phyloP scores from a whole-genome alignment of 108 stramenopile genomes.

The Cafeteria roenbergensis region DNA sequence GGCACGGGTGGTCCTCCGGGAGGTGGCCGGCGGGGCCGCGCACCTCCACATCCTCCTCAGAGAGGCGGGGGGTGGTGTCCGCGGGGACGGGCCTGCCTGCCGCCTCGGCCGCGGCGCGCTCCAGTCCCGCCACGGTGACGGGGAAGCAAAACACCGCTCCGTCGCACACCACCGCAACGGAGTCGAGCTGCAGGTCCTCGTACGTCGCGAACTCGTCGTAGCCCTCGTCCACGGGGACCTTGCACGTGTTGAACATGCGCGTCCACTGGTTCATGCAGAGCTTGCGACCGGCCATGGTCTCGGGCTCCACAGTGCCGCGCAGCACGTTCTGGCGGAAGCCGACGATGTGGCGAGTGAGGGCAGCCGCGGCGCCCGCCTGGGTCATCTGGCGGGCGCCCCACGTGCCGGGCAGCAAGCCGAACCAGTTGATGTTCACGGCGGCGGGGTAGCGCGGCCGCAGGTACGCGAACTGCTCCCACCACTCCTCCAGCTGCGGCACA shows the following conservation, averaged over 20 bases:
- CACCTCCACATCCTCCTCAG: no score
- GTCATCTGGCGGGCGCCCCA: background rate
- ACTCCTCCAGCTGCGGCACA: constrained; percentile 1
- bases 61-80: no score
- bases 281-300: background rate
- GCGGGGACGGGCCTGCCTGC: no score
- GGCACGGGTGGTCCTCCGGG: no score
- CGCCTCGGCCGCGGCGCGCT: no score
- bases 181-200: background rate
- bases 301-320: background rate
- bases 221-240: constrained; percentile 7
- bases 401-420: background rate
- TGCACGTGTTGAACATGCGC: constrained; percentile 14
- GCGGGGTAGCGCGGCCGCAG: background rate
- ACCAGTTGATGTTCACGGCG: constrained; percentile 1
- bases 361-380: background rate
- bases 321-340: background rate
- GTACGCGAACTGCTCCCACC: constrained; percentile 8
- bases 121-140: no score
- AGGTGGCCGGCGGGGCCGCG: no score
- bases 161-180: constrained; percentile 4
- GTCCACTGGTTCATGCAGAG: constrained; percentile 19
- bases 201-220: constrained; percentile 6
- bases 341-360: constrained; percentile 1
- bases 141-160: background rate